Base-by-base conservation (phyloP, 495 filamentous ascomycete genomes). In the Mytilinidion resinicola region DNA sequence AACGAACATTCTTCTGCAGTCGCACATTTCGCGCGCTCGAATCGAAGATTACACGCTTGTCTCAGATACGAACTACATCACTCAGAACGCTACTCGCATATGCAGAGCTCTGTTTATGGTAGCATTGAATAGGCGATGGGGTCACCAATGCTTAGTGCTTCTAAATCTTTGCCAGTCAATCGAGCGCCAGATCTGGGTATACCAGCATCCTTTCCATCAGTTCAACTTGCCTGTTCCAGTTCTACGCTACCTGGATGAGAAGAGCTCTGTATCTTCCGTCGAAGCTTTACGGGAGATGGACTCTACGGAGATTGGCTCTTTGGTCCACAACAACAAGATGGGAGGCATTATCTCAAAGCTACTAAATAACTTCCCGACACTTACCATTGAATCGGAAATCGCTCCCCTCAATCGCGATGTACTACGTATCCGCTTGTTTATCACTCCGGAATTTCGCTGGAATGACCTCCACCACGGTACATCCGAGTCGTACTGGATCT, bases 71-170 rank as follows among this genome's bases (percentile, higher is more conserved):
- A 89, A 88, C 55, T 99, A 99, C 70, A 89, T 99, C 30, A 87
- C 95, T 1, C 93, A 99, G 70, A 96, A 97, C 66, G 82, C 95
- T 10, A 89, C 90, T 2, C 85, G 93, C 69, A 97, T 99, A 53
- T 96, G 91, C 69, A 82, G 93, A 53, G 88, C 93, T 14, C 73
- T 99, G 7, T 99, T 99, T 72, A 95, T 96, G 89, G 95, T 97
- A 63, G 91, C 93, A 3, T 73, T 99, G 50, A 96, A 96, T 66
- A 77, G 95, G 38, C 80, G 88, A 56, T 99, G 93, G 93, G 93
- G 93, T 8, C 84, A 93, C 62, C 89, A 97, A 68, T 97, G 93
- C 64, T 78, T 91, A 19, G 89, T 97, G 9, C 73, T 99, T 41
- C 70, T 96, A 48, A 89, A 88, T 6, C 74, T 99, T 53, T 92